These are phyloP conservation scores for Syzygium oleosum DNA, from an alignment of 345 rosid genomes.

Conservation along the genomic window DNA sequence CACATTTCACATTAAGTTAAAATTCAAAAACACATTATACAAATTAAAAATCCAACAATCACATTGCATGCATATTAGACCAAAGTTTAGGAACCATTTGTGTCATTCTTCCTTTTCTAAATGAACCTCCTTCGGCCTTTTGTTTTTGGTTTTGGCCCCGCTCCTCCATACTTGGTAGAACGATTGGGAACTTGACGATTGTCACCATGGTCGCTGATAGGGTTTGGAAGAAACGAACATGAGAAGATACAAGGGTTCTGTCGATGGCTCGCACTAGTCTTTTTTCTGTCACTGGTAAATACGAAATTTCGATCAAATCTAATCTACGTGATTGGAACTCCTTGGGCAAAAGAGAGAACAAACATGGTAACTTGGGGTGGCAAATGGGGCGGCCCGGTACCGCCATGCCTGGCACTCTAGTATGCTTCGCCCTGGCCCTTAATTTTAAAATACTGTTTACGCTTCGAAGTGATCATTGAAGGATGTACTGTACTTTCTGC, in stretches of 20 bases:
- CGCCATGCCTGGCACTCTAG: neutral
- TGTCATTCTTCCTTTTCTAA: no score
- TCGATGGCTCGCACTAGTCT: fast-evolving
- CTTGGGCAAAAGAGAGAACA: neutral
- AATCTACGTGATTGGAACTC: neutral
- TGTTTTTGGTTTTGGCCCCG: neutral
- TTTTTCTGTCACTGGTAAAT: neutral
- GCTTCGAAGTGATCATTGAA: neutral
- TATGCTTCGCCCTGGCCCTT: neutral
- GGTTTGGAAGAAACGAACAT: neutral
- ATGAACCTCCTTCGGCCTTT: fast-evolving
- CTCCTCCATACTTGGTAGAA: neutral
- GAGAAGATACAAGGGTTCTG: neutral
- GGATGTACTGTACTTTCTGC: neutral
- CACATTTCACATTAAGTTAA: no score
- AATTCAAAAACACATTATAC: no score
- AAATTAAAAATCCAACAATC: no score
- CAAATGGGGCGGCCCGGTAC: neutral
- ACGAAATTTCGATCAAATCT: neutral
- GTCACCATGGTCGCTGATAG: neutral
- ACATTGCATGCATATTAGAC: no score
- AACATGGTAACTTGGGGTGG: neutral
- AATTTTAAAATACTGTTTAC: neutral
- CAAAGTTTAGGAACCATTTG: no score
- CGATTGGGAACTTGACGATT: neutral